These are phyloP conservation scores for Colletotrichum horii DNA, from an alignment of 2,329 filamentous ascomycete genomes.

Conservation along the genomic window DNA sequence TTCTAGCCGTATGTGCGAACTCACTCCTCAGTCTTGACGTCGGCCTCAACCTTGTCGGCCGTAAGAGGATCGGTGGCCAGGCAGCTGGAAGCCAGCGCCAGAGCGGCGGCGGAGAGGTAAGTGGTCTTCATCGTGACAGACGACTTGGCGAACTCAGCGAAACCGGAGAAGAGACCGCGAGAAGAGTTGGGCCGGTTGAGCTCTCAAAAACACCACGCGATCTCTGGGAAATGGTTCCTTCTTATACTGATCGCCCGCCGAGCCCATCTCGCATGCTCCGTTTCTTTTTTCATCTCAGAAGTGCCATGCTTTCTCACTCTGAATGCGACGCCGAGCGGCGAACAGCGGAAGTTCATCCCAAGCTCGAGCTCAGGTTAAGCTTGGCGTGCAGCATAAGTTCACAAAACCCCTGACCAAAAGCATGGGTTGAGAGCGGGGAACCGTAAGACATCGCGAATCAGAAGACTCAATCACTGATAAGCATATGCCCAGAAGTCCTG, in stretches of 20 bases:
- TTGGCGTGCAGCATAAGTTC: conserved; percentile 5
- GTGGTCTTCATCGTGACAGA: conserved; percentile 16
- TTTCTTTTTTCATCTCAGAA: not conserved
- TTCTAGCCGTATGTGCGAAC: not conserved
- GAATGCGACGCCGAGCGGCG: not conserved
- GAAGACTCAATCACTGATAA: conserved; percentile 10
- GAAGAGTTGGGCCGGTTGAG: not conserved
- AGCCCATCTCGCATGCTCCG: not conserved
- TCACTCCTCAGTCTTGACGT: conserved; percentile 42
- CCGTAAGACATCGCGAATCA: not conserved
- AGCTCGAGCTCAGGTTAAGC: conserved; percentile 1
- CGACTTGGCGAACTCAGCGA: not conserved
- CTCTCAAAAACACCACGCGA: not conserved
- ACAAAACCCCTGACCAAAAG: not conserved
- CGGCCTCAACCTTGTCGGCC: conserved; percentile 42
- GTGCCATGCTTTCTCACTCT: not conserved
- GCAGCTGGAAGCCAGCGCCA: conserved; percentile 10
- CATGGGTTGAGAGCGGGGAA: not conserved
- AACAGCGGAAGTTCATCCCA: not conserved
- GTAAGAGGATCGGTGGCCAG: conserved; percentile 34
- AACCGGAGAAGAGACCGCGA: not conserved
- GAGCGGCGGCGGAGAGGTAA: conserved; percentile 3
- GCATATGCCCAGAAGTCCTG: not conserved
- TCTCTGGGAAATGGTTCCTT: not conserved
- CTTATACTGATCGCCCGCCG: not conserved